A percentile compares a stretch with the other conserved stretches of the same genome.
Conservation (phyloP, 495 filamentous ascomycete genomes). For the Elasticomyces elasticus region DNA sequence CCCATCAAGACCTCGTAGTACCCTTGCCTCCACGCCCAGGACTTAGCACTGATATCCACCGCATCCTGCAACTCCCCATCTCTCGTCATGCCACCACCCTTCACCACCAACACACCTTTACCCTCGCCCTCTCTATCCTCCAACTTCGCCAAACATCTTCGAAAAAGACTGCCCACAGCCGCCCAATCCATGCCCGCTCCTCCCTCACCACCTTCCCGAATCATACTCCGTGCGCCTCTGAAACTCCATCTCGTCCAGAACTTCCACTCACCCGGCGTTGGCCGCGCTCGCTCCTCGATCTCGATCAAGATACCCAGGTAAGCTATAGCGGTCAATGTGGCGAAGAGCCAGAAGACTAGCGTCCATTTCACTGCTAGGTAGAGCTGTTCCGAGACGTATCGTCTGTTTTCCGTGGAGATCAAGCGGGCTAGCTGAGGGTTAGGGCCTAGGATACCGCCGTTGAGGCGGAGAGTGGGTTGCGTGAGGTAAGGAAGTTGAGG, state of each 20-base stretch:
- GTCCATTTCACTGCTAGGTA: slow-evolving; percentile 51
- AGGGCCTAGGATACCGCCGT: slow-evolving; percentile 36
- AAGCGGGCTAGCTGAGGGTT: slow-evolving; percentile 52
- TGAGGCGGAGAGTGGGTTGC: slow-evolving; percentile 44
- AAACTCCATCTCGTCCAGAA: slow-evolving; percentile 36
- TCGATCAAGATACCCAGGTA: slow-evolving; percentile 55
- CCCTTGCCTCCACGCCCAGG: slow-evolving; percentile 69
- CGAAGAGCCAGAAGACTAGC: slow-evolving; percentile 45
- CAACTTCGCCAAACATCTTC: slow-evolving; percentile 39
- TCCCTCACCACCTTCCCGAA: slow-evolving; percentile 30
- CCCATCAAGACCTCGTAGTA: slow-evolving; percentile 75
- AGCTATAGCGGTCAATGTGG: slow-evolving; percentile 43
- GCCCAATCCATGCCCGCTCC: slow-evolving; percentile 55
- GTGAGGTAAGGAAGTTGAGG: slow-evolving; percentile 66
- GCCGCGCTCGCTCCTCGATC: slow-evolving; percentile 48
- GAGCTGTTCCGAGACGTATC: slow-evolving; percentile 55
- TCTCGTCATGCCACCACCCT: slow-evolving; percentile 46
- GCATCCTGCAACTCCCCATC: slow-evolving; percentile 48
- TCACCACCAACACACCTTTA: slow-evolving; percentile 44
- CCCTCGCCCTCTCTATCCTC: slow-evolving; percentile 56
- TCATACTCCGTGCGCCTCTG: slow-evolving; percentile 10
- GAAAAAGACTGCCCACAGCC: slow-evolving; percentile 43
- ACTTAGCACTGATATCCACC: slow-evolving; percentile 61
- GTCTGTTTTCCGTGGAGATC: slow-evolving; percentile 64
- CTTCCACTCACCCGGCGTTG: slow-evolving; percentile 24